Evolutionary conservation across 2,329 filamentous ascomycete species (phyloP), one percentile per base, ranked within the genome.

Genomic region (Ceratocystis alfenasii): DNA sequence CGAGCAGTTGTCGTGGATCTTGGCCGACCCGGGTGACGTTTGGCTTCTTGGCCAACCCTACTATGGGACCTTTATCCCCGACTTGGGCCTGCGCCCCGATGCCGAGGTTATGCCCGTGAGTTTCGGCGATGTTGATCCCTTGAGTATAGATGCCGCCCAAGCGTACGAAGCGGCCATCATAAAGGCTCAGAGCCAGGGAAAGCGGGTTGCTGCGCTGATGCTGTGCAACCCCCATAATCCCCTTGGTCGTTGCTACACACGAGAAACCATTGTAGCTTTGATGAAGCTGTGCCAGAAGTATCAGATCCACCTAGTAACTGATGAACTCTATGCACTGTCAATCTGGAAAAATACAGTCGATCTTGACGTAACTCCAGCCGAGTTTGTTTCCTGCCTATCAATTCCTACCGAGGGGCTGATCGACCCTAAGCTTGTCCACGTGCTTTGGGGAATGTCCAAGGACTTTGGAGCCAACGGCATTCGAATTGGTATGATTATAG

Each of bases 391-490:
- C 0, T 72, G 73, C 0, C 72, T 82, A 1, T 75, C 78, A 0
- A 77, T 83, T 20, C 74, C 79, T 25, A 70, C 74, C 0, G 66
- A 70, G 0, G 77, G 73, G 0, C 69, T 81, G 41, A 81, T 85
- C 41, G 77, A 84, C 66, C 74, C 77, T 0, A 68, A 71, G 6
- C 75, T 78, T 1, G 74, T 85, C 0, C 83, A 86, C 70, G 77
- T 82, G 1, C 71, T 82, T 25, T 77, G 78, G 72, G 75, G 76
- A 28, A 74, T 77, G 69, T 76, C 73, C 63, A 78, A 81, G 69
- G 81, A 83, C 71, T 85, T 85, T 71, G 80, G 80, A 28, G 78
- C 80, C 22, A 83, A 82, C 53, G 83, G 83, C 0, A 72, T 84
- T 6, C 77, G 82, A 0, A 68, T 83, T 3, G 82, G 81, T 0